A percentile compares a stretch with the other conserved stretches of the same genome.
Evolutionary conservation across 2,329 filamentous ascomycete genomes (phyloP).

Genomic region (Aspergillus sp.): DNA sequence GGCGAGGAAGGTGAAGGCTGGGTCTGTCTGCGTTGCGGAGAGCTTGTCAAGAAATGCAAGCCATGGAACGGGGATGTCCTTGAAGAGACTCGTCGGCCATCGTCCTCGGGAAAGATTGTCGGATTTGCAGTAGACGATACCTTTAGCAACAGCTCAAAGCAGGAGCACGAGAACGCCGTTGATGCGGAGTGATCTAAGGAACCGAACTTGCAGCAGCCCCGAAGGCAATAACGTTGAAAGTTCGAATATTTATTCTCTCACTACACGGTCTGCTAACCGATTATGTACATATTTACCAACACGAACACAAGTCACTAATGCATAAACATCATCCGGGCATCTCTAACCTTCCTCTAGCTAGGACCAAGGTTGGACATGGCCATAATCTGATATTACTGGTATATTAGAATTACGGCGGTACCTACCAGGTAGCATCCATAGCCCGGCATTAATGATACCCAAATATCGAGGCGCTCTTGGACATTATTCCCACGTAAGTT

Average conservation of each 20-base stretch:
- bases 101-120: conserved; percentile 41
- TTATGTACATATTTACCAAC: too few species aligned
- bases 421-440: too few species aligned
- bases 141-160: conserved; percentile 9
- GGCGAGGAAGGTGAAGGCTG: conserved; percentile 93
- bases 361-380: too few species aligned
- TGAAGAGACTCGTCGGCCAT: conserved; percentile 31
- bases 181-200: neutral
- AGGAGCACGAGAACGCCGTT: neutral
- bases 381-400: too few species aligned
- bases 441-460: too few species aligned
- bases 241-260: neutral
- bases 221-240: neutral
- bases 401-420: too few species aligned
- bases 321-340: too few species aligned
- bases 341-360: too few species aligned
- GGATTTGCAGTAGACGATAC: conserved; percentile 39
- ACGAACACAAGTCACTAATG: too few species aligned
- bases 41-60: conserved; percentile 77
- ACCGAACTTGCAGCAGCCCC: neutral
- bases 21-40: conserved; percentile 86
- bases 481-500: too few species aligned
- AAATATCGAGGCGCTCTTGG: too few species aligned
- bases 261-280: too few species aligned
- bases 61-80: conserved; percentile 92